A percentile compares a stretch with the other conserved stretches of the same genome.
phyloP scores from a whole-genome alignment of 2,329 filamentous ascomycete species.

The Aspergillus sp. region DNA sequence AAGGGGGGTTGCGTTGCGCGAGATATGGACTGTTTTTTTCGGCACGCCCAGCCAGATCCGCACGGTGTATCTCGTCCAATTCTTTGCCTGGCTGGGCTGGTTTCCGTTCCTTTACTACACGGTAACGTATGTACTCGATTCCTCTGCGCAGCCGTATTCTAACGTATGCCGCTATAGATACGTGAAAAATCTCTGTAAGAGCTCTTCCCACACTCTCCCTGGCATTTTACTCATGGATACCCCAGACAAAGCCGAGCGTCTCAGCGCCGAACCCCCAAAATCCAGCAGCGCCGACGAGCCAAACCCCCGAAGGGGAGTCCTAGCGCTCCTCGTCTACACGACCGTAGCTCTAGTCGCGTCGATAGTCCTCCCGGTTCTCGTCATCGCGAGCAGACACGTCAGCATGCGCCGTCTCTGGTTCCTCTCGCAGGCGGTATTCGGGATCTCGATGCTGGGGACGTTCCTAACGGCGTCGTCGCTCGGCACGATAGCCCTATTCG shows the following conservation, averaged over 20 bases:
- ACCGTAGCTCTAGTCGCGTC: not conserved
- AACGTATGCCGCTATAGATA: not conserved
- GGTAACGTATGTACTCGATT: not conserved
- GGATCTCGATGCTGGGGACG: slow-evolving; percentile 66
- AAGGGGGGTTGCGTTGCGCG: not conserved
- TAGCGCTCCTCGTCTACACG: not conserved
- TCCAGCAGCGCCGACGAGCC: not conserved
- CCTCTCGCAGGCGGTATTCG: slow-evolving; percentile 66
- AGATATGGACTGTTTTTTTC: not conserved
- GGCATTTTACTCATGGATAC: not conserved
- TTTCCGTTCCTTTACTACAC: not conserved
- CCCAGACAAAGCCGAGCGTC: not conserved
- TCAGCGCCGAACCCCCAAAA: not conserved
- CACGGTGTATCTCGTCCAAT: not conserved
- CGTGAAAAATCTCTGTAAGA: not conserved
- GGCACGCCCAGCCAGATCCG: not conserved
- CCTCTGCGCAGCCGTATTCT: not conserved
- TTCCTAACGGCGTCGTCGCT: slow-evolving; percentile 61
- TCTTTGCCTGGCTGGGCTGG: not conserved
- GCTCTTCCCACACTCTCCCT: not conserved
- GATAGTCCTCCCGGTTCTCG: not conserved
- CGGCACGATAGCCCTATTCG: slow-evolving; percentile 64
- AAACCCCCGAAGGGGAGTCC: not conserved
- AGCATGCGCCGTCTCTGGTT: slow-evolving; percentile 82
- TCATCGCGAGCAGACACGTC: not conserved